phyloP scores from a whole-genome alignment of 2,329 filamentous ascomycete species.

The Nigrograna mackinnonii region DNA sequence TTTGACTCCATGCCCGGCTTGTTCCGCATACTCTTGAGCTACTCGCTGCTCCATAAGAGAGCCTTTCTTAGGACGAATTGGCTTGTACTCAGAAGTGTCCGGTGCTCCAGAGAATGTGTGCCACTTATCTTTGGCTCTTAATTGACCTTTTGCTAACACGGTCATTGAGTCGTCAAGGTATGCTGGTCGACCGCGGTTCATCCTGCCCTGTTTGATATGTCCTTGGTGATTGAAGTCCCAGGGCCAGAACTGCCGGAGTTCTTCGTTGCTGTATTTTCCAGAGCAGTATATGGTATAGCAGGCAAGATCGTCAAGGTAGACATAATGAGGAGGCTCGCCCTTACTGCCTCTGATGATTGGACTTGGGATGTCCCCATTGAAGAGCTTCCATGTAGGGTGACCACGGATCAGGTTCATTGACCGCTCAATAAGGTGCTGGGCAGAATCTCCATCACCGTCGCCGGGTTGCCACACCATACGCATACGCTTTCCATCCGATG shows the following conservation, averaged over 20 bases:
- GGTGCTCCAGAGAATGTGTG: constrained; percentile 17
- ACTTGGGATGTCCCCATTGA: constrained; percentile 30
- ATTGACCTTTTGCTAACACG: constrained; percentile 10
- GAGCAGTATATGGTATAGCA: constrained; percentile 36
- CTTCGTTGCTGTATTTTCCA: constrained; percentile 25
- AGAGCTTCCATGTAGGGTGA: constrained; percentile 46
- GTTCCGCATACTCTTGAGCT: constrained; percentile 2
- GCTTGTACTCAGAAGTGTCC: constrained; percentile 6
- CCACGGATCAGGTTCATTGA: constrained; percentile 18
- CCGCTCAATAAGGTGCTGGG: constrained; percentile 27
- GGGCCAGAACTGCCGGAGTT: constrained; percentile 35
- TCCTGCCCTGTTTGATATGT: constrained; percentile 30
- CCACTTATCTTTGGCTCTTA: constrained; percentile 11
- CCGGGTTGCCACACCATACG: constrained; percentile 43
- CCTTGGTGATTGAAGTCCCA: constrained; percentile 42
- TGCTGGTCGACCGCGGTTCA: constrained; percentile 43
- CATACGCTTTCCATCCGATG: constrained; percentile 30
- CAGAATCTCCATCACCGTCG: constrained; percentile 40
- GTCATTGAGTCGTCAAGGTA: constrained; percentile 16
- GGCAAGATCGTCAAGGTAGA: constrained; percentile 46
- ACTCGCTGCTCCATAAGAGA: constrained; percentile 5
- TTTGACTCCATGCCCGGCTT: background rate
- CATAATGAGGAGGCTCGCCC: constrained; percentile 38
- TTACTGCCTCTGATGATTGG: constrained; percentile 22
- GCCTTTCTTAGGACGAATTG: constrained; percentile 8